A percentile compares a stretch with the other conserved stretches of the same genome.
Evolutionary conservation across 2,329 filamentous ascomycete species (phyloP).

Genomic region (Scolecobasidium constrictum): DNA sequence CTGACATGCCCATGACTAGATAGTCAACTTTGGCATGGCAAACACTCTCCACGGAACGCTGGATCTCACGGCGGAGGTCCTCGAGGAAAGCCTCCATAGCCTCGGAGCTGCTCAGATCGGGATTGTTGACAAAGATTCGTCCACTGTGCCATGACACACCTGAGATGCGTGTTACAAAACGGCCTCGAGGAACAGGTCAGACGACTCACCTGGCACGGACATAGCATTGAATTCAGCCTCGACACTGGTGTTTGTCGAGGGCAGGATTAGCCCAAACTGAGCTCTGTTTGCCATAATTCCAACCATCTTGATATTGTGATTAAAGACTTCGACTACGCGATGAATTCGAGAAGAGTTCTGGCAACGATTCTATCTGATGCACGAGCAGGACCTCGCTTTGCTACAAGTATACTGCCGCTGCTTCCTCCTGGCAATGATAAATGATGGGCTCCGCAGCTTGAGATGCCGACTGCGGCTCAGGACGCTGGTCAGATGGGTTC

Average conservation of each 20-base stretch:
- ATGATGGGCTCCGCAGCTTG: no score
- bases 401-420: no score
- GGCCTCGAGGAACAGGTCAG: not conserved
- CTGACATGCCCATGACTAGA: constrained; percentile 24
- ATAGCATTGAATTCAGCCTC: constrained; percentile 24
- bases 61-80: constrained; percentile 19
- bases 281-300: constrained; percentile 12
- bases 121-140: constrained; percentile 21
- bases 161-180: constrained; percentile 12
- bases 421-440: no score
- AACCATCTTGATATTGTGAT: not conserved
- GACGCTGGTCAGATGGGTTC: no score
- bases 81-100: constrained; percentile 21
- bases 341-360: no score
- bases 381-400: no score
- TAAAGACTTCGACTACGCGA: no score
- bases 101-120: constrained; percentile 18
- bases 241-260: constrained; percentile 24
- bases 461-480: no score
- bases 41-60: constrained; percentile 18
- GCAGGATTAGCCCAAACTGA: constrained; percentile 22
- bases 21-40: constrained; percentile 19
- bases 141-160: constrained; percentile 22
- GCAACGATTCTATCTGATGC: no score
- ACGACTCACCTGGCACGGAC: constrained; percentile 18